Base-by-base conservation (phyloP, 805 yeast genomes). In the Candida qinlingensis region DNA sequence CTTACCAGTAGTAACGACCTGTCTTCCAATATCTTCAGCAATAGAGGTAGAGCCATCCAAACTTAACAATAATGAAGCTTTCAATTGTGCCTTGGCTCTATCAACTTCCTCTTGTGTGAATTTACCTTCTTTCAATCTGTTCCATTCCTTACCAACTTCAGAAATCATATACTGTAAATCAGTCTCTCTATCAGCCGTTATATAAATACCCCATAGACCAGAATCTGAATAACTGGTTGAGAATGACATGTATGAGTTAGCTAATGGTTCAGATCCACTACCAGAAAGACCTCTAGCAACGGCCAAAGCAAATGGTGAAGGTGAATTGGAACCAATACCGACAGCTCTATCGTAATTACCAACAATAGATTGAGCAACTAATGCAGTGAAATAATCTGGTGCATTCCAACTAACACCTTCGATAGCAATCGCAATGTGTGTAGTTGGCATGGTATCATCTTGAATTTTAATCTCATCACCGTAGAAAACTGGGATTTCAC, bases 361-460 rank as follows among this genome's bases (percentile, higher is more conserved):
- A 41, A 94, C 85, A 49, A 94, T 85, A 9, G 98, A 97, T 71
- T 94, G 97, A 6, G 97, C 95, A 1, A 92, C 96, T 37, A 95
- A 76, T 0, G 96, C 97, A 19, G 95, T 85, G 73, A 90, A 91
- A 70, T 91, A 94, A 66, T 94, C 97, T 9, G 95, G 89, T 3
- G 94, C 88, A 36, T 87, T 85, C 99, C 99, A 94, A 37, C 96
- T 85, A 27, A 91, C 97, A 59, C 99, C 98, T 73, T 94, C 98
- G n/a, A 94, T 84, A 10, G 97, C 94, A 46, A 94, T 71, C 5
- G 97, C 99, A 47, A 91, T 80, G 68, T 94, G 95, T 1, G 97
- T 90, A 7, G 81, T 82, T 33, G 97, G 96, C 60, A 94, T 70
- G 1, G 94, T 73, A 54, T 80, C 80, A 58, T 94, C 97, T 58